Base-by-base conservation (phyloP, 2,329 filamentous ascomycete genomes). In the Chrysosphaeria jannelii region DNA sequence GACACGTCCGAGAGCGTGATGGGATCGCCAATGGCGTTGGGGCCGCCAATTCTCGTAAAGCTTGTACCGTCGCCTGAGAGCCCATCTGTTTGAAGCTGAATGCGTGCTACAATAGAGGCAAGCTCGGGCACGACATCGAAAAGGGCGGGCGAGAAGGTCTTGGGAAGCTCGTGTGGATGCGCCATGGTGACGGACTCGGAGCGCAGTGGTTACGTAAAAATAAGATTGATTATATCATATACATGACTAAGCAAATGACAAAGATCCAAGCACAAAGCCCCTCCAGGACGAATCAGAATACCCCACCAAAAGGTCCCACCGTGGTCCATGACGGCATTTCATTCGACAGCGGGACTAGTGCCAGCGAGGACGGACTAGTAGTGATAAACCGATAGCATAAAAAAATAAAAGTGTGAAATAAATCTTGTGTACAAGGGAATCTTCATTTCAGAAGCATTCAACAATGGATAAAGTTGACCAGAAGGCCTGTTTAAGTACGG, bases 41-140 rank as follows among this genome's bases (percentile, higher is more conserved):
- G n/a, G 16, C n/a, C 16, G 16, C 7, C 16, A n/a, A 18, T 10
- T 26, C 23, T 22, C 23, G 28, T 9, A 33, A 25, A 28, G 24
- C 27, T 13, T 17, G 23, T 9, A 27, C 45, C 38, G 30, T 42
- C 23, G 33, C 34, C n/a, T n/a, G n/a, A n/a, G n/a, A n/a, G n/a
- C n/a, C n/a, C n/a, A n/a, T n/a, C n/a, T n/a, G n/a, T n/a, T n/a
- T n/a, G 29, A 39, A 48, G 51, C 33, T 71, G 61, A 10, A 91
- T 57, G 23, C 72, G 71, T 32, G 63, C 53, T 29, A 91, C 62
- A 33, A 89, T 61, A 28, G 64, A 55, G 36, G 75, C 67, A 25
- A 91, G 61, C 36, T 78, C 64, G 13, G 78, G 75, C 25, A 89
- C 58, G 34, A 76, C 62, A 48, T 90, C 79, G 47, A 91, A 75